Percentiles rank a stretch among this genome's conserved stretches.
Conservation (phyloP, 2,329 filamentous ascomycete genomes). For the Hypoxylon sp. region DNA sequence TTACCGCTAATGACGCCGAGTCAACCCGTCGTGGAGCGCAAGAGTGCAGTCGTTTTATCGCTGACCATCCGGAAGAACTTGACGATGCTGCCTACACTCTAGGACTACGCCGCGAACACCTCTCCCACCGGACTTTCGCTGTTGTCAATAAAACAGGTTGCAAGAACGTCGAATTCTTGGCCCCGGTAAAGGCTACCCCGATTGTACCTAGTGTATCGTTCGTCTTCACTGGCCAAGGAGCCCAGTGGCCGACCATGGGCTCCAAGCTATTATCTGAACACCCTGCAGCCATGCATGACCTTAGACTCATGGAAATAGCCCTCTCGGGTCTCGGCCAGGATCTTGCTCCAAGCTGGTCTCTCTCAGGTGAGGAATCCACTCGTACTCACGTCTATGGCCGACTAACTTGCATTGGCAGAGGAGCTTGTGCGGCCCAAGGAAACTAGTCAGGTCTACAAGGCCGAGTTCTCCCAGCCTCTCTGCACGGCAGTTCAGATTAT, state of each 20-base stretch:
- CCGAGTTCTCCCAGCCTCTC: constrained; percentile 56
- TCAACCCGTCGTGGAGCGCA: background rate
- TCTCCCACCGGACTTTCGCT: background rate
- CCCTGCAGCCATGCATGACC: background rate
- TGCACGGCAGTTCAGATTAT: constrained; percentile 62
- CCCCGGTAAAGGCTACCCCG: background rate
- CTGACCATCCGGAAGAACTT: background rate
- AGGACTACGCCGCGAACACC: background rate
- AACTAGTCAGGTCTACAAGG: constrained; percentile 8
- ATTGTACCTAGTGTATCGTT: constrained; percentile 27
- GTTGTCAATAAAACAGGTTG: background rate
- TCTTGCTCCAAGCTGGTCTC: background rate
- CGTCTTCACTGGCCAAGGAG: constrained; percentile 58
- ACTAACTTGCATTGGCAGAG: background rate
- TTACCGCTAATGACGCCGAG: background rate
- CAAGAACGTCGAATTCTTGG: background rate
- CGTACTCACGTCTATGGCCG: background rate
- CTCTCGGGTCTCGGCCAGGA: background rate
- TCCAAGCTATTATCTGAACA: background rate
- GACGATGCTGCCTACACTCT: constrained; percentile 1
- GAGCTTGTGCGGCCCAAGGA: background rate
- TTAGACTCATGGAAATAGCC: background rate
- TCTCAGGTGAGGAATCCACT: background rate
- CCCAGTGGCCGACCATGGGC: constrained; percentile 57
- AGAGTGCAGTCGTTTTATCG: background rate